Base-by-base conservation (phyloP, 2,329 filamentous ascomycete genomes). In the Colletotrichum theobromicola region DNA sequence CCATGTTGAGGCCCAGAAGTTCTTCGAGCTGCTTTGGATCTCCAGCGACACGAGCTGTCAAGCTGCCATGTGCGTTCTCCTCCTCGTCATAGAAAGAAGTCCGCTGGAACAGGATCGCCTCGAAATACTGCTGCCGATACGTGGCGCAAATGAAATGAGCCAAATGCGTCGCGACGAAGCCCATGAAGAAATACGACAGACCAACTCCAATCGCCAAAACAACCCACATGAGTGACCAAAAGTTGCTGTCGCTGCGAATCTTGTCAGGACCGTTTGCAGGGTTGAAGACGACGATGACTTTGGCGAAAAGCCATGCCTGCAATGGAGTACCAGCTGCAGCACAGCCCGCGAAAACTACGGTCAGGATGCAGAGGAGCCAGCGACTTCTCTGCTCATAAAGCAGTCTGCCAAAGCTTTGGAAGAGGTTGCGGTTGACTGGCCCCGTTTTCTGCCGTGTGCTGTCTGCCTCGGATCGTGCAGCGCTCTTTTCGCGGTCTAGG, bases 181-280 rank as follows among this genome's bases (percentile, higher is more conserved):
- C 85, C 8, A 90, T 82, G 26, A 85, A 72, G 76, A 90, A 90
- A 80, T 93, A 93, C 18, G 87, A 83, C 1, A 89, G 3, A 2
- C 89, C 90, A 12, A 88, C 82, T 12, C 83, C 87, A 6, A 89
- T 84, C 3, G 91, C 92, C 32, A 93, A 83, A 0, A 91, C 81
- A 24, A 90, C 85, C 85, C 92, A 94, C 90, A 94, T 93, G 74
- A 92, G 85, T 0, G 91, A 88, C 90, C 90, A 94, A 80, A 93
- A 93, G 65, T 89, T 86, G 35, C 87, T 87, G 53, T 87, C 83
- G 2, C 83, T 81, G 55, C 81, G 78, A 61, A 85, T 82, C 69
- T 82, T 82, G 5, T 83, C 77, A 1, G 67, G 50, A 16, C 83
- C 77, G 2, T 72, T 68, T 7, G 76, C 62, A 12, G 82, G 80